These are phyloP conservation scores for Arthrobotrys iridis DNA, from an alignment of 2,329 filamentous ascomycete genomes.

Conservation along the genomic window DNA sequence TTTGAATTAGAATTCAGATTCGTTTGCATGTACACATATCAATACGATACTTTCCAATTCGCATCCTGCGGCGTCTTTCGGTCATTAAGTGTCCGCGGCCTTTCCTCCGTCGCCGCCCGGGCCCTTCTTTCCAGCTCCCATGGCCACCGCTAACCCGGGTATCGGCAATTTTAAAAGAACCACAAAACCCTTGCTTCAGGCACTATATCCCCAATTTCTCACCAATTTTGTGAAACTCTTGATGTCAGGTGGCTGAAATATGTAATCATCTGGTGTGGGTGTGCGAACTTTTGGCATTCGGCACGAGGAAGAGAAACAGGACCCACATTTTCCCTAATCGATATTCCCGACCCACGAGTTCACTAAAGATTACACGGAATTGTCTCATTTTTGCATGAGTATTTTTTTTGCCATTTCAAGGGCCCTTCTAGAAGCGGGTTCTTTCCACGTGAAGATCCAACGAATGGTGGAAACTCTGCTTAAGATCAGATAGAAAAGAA, in stretches of 20 bases:
- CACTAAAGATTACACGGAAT: slow-evolving; percentile 23
- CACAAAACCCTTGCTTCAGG: slow-evolving; percentile 17
- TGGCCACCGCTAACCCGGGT: slow-evolving; percentile 13
- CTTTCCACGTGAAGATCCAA: slow-evolving; percentile 21
- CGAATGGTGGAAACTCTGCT: not conserved
- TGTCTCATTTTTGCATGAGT: slow-evolving; percentile 46
- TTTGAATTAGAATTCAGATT: not conserved
- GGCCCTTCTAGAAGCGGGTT: slow-evolving; percentile 29
- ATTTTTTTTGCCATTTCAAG: not conserved
- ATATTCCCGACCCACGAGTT: slow-evolving; percentile 10
- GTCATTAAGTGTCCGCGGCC: not conserved
- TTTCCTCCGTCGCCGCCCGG: slow-evolving; percentile 6
- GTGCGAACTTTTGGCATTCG: not conserved
- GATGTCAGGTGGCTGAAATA: slow-evolving; percentile 30
- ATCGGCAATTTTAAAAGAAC: slow-evolving; percentile 23
- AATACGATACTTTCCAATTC: not conserved
- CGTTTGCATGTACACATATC: not conserved
- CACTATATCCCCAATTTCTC: slow-evolving; percentile 25
- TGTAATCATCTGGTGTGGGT: slow-evolving; percentile 1
- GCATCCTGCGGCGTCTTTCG: not conserved
- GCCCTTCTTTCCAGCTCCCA: not conserved
- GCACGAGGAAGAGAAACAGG: not conserved
- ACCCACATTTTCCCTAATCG: slow-evolving; percentile 23
- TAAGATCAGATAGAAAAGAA: not conserved
- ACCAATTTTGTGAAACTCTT: slow-evolving; percentile 24